Conservation (phyloP, 495 filamentous ascomycete genomes). For the Penicillium egyptiacum region DNA sequence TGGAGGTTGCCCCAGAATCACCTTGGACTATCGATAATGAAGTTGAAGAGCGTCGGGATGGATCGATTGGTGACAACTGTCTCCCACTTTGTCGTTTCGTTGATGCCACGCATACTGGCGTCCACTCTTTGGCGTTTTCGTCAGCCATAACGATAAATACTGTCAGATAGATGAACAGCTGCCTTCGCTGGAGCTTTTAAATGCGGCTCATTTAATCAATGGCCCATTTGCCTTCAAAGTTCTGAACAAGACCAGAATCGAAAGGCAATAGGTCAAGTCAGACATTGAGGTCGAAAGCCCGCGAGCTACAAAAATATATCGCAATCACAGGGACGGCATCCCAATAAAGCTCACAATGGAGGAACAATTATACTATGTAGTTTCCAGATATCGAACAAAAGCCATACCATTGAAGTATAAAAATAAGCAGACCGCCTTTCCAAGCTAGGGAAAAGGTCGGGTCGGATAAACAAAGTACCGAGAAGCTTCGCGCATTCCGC, state of each 20-base stretch:
- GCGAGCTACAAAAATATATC: not conserved
- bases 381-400: not conserved
- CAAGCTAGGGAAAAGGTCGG: conserved; percentile 3
- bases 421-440: not conserved
- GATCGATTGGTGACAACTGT: not conserved
- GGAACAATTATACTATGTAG: not conserved
- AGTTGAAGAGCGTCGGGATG: not conserved
- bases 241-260: not conserved
- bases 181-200: not conserved
- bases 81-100: conserved; percentile 3
- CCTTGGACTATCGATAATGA: not conserved
- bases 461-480: conserved; percentile 22
- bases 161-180: not conserved
- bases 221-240: not conserved
- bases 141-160: conserved; percentile 12
- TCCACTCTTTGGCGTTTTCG: conserved; percentile 3
- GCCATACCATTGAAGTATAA: not conserved
- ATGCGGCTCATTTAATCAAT: not conserved
- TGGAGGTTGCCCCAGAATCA: not conserved
- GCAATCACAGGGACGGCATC: not conserved
- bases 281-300: not conserved
- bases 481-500: conserved; percentile 15
- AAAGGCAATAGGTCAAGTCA: not conserved
- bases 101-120: conserved; percentile 40
- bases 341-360: not conserved